Evolutionary conservation across 805 yeast genomes (phyloP), one percentile per base, ranked within the genome.

Genomic region (Candida cerambycidarum): DNA sequence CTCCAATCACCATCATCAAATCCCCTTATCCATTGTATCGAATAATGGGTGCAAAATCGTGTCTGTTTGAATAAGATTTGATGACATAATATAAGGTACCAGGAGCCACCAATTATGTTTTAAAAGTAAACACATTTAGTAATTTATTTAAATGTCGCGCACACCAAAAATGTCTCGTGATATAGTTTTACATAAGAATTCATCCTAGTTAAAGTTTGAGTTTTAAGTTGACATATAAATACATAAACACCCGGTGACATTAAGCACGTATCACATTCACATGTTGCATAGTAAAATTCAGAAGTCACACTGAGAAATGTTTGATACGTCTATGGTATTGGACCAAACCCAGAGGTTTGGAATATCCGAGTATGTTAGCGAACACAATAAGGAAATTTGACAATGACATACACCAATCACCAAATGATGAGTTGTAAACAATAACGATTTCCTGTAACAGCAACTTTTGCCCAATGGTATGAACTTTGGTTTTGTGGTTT

Each of bases 351-450:
- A 5, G 29, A 12, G 29, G 19, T 16, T 10, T 30, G 7, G 16
- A 15, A 8, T 7, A 7, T 7, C 33, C 33, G 33, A 30, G 21
- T 12, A 12, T 16, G 21, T 10, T 6, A 30, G 33, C 33, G 33
- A 19, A 32, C 35, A 32, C 11, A 14, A n/a, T 17, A 11, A 12
- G 24, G 10, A 12, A 32, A 15, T 6, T 32, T 5, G 12, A 17
- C 13, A 18, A 12, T 17, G 12, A 4, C 14, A 6, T n/a, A 18
- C 35, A 32, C 35, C 35, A 32, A 32, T 10, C 35, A 32, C 35
- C 35, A 32, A 31, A 12, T 17, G 33, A 17, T 32, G 35, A 18
- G 29, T n/a, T n/a, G n/a, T 18, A 32, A 32, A 32, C 35, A 32
- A 32, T 30, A 30, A 16, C 31, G 31, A 28, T 28, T 13, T 27